Percentiles rank a stretch among this genome's conserved stretches.
phyloP scores from a whole-genome alignment of 495 filamentous ascomycete genomes.

The Aspergillus diversus region DNA sequence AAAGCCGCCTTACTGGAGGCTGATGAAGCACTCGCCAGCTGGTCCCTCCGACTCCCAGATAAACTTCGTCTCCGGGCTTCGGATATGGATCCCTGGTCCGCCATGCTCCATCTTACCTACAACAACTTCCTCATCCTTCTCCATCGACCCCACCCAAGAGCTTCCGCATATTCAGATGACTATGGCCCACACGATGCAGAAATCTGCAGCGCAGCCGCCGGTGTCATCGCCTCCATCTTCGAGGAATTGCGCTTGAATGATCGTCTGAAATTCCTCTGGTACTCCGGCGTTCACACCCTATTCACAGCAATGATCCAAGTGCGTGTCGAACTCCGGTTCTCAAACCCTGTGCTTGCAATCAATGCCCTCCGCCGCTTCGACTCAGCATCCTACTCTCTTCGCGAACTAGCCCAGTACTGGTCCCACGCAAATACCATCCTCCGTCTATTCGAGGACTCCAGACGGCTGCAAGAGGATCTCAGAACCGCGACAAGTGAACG shows the following conservation, averaged over 20 bases:
- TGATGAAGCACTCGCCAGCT: constrained; percentile 50
- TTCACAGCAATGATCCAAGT: constrained; percentile 58
- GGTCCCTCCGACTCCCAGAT: constrained; percentile 50
- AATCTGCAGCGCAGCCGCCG: constrained; percentile 51
- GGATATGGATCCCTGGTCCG: constrained; percentile 52
- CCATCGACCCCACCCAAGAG: constrained; percentile 52
- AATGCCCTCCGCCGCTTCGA: constrained; percentile 53
- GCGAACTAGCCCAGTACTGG: constrained; percentile 50
- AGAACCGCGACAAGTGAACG: constrained; percentile 43
- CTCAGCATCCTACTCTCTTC: constrained; percentile 49
- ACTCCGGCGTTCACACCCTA: constrained; percentile 49
- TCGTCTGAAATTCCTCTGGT: constrained; percentile 52
- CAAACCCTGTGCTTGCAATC: constrained; percentile 54
- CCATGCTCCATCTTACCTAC: constrained; percentile 54
- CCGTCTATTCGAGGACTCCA: constrained; percentile 51
- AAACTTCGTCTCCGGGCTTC: constrained; percentile 46
- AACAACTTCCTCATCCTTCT: constrained; percentile 56
- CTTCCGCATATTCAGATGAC: constrained; percentile 49
- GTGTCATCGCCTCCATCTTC: constrained; percentile 54
- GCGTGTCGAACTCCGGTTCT: constrained; percentile 52
- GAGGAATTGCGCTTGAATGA: constrained; percentile 53
- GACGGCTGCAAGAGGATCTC: constrained; percentile 50
- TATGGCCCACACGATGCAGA: constrained; percentile 50
- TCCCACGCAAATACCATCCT: constrained; percentile 50
- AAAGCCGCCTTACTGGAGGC: constrained; percentile 50